Percentiles rank a stretch among this genome's conserved stretches.
These are phyloP conservation scores for Mercurialis annua DNA, from an alignment of 345 rosid species.

Conservation along the genomic window DNA sequence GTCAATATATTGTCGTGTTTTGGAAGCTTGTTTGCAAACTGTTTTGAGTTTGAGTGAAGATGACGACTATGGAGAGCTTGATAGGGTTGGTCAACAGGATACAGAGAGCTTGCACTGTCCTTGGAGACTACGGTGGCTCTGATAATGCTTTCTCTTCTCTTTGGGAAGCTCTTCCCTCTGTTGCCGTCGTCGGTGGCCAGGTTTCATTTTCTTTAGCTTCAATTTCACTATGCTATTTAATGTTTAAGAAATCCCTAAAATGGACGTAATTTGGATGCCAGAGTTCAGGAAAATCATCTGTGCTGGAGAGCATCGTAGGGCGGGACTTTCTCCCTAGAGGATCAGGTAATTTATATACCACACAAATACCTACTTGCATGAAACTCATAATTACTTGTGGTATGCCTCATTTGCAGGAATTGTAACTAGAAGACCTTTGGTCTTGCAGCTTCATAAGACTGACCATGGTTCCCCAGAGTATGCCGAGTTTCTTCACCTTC, in stretches of 20 bases:
- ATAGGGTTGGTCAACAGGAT: slow-evolving; percentile 33
- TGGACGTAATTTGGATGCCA: too few relatives aligned
- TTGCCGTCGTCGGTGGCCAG: slow-evolving; percentile 40
- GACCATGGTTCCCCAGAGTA: slow-evolving; percentile 36
- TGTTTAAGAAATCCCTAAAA: too few relatives aligned
- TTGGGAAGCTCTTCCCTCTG: slow-evolving; percentile 38
- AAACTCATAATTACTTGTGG: background rate
- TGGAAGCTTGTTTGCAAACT: background rate
- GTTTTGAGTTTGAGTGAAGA: background rate
- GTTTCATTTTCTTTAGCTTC: background rate
- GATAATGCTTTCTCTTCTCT: slow-evolving; percentile 29
- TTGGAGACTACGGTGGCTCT: slow-evolving; percentile 33
- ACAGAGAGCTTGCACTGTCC: slow-evolving; percentile 34
- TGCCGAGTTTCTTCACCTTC: slow-evolving; percentile 43
- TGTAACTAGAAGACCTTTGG: slow-evolving; percentile 48
- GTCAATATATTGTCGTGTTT: background rate
- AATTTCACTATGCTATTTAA: background rate
- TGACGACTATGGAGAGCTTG: slow-evolving; percentile 39
- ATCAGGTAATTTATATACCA: slow-evolving; percentile 58
- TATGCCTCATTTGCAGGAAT: slow-evolving; percentile 49
- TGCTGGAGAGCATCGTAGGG: slow-evolving; percentile 95
- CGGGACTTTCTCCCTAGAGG: slow-evolving; percentile 98
- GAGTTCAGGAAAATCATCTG: slow-evolving; percentile 99
- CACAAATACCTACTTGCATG: too few relatives aligned
- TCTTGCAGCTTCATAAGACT: slow-evolving; percentile 41